Base-by-base conservation (phyloP, 2,329 filamentous ascomycete genomes). In the Fusarium odoratissimum region DNA sequence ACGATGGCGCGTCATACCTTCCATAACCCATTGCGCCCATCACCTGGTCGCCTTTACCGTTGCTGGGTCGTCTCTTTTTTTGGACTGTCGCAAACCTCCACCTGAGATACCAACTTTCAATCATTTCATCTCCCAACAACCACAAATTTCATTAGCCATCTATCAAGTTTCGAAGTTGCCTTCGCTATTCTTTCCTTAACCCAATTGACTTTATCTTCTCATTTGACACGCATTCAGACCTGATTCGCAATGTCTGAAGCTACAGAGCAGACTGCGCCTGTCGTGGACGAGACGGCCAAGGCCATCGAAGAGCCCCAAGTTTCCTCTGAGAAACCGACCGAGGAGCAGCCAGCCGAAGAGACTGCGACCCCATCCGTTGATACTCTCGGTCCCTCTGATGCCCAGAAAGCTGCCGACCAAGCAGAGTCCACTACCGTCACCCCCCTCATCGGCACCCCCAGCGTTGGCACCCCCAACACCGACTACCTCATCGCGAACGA, bases 401-500 rank as follows among this genome's bases (percentile, higher is more conserved):
- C 52, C 46, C 49, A 54, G 48, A 72, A 75, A 25, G 33, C 66
- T 42, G 62, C 64, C 14, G 67, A 71, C 30, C 71, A 74, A 45
- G 66, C 64, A 54, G 68, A 74, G 49, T 75, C 71, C 41, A 59
- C 69, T 57, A 69, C 64, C 25, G 64, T 67, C n/a, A 76, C 71
- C n/a, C 64, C 69, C 38, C 60, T 60, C 23, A 54, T 64, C 12
- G 60, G 58, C 51, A 71, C 69, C 41, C 64, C 66, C 8, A 64
- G 54, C 31, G 63, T 74, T 25, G 72, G 61, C n/a, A 75, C 73
- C 21, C 71, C 71, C 48, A 74, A 75, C 44, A 69, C 64, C 55
- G 75, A 78, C 57, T 74, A 75, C 57, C 70, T 66, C 37, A 75
- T 77, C 45, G 80, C 77, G 51, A 74, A 72, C 49, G 85, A 86